Evolutionary conservation across 371 early-diverging fungal species (phyloP), one percentile per base, ranked within the genome.

Genomic region (Syncephalastrum contaminatum): DNA sequence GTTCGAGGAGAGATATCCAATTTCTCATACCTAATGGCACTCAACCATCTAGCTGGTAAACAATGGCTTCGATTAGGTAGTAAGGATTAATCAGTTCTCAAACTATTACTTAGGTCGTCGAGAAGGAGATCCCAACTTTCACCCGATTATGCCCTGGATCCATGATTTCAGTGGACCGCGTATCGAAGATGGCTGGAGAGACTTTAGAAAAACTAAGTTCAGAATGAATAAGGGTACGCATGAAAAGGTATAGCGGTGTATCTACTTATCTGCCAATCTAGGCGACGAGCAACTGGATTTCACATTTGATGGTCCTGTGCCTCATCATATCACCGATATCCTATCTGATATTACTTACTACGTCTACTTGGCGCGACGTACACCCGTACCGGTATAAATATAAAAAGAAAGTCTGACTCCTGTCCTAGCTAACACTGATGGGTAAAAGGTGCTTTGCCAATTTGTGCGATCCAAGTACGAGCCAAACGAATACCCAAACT

Each of bases 11-110:
- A 86, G 20, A 87, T 94, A 36, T 87, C 89, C 24, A 94, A 92
- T 56, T 94, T 79, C 59, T 84, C 87, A 10, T 94, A 94, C 66
- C 56, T 94, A 40, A 90, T 94, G 90, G 80, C 83, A 13, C 70
- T 94, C 21, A 94, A 94, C 51, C 82, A 86, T 49, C 69, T 90
- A 2, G 88, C 91, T 13, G 91, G 89, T 64, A 62, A 72, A 46
- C 68, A 51, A 56, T 48, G 36, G 7, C 4, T 15, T 6, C 39
- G 13, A 20, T 41, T n/a, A 27, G 20, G 13, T 52, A n/a, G 19
- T 40, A 45, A 6, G 10, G 10, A 30, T 5, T 24, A n/a, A 21
- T 56, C n/a, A 22, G 39, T 14, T 7, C 47, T 6, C 39, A 43
- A 39, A 47, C 24, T 5, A 13, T 16, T 16, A 19, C 25, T 2